phyloP scores from a whole-genome alignment of 139 green algal species.

The Penium margaritaceum region DNA sequence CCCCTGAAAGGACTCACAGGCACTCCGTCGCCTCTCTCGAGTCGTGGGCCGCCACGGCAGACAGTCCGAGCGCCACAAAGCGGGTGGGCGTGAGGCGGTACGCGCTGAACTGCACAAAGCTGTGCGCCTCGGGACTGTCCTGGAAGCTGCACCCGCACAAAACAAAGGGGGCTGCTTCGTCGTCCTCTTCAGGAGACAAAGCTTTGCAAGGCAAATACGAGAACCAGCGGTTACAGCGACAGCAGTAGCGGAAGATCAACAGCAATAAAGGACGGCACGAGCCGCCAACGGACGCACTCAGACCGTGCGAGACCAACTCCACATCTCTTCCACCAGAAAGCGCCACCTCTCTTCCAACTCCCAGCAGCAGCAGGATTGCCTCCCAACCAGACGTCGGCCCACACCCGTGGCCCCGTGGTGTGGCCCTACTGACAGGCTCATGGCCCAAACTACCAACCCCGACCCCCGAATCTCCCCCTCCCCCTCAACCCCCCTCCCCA shows the following conservation, averaged over 20 bases:
- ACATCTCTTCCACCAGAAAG: too few species aligned
- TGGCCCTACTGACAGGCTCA: too few species aligned
- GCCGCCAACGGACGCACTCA: background rate
- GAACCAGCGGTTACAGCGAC: background rate
- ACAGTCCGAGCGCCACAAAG: constrained; percentile 5
- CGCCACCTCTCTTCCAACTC: too few species aligned
- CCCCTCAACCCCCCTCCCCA: background rate
- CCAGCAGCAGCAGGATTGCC: too few species aligned
- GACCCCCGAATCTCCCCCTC: too few species aligned
- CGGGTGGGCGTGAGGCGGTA: background rate
- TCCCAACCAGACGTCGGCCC: background rate
- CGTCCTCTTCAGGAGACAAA: background rate
- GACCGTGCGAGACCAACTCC: background rate
- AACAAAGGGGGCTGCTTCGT: background rate
- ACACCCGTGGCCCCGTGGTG: too few species aligned
- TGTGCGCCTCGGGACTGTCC: background rate
- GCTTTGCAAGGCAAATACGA: background rate
- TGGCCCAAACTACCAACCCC: too few species aligned
- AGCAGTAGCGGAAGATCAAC: background rate
- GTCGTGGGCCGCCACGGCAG: background rate
- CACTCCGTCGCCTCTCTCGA: too few species aligned
- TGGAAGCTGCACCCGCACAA: background rate
- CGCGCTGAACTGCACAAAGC: constrained; percentile 22
- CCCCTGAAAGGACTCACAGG: background rate
- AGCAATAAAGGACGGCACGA: background rate